Evolutionary conservation across 2,329 filamentous ascomycete species (phyloP).

Genomic region (Sphaerostilbella broomeana): DNA sequence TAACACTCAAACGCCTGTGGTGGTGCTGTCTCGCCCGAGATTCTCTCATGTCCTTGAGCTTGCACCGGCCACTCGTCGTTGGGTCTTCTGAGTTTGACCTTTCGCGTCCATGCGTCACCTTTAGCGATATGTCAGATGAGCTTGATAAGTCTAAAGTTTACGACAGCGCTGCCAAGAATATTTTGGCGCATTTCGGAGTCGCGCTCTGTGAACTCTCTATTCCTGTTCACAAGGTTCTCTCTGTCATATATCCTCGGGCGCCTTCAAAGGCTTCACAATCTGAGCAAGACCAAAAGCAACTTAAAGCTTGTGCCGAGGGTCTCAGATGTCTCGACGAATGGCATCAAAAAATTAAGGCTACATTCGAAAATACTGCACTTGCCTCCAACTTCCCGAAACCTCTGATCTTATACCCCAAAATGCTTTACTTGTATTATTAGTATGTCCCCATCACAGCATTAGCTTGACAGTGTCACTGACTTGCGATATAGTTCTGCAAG

Average conservation of each 20-base stretch:
- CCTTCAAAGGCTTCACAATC: not conserved
- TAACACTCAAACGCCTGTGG: conserved; percentile 9
- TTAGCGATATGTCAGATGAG: conserved; percentile 6
- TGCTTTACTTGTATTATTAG: conserved; percentile 10
- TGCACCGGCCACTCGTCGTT: conserved; percentile 5
- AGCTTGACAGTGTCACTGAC: not conserved
- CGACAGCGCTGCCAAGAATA: conserved; percentile 6
- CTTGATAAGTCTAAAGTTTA: conserved; percentile 5
- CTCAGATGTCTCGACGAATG: conserved; percentile 2
- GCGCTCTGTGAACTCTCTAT: conserved; percentile 7
- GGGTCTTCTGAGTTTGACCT: conserved; percentile 8
- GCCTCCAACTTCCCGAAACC: conserved; percentile 6
- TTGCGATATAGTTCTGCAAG: not conserved
- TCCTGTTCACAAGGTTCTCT: conserved; percentile 3
- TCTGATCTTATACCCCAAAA: conserved; percentile 5
- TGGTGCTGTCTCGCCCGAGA: conserved; percentile 9
- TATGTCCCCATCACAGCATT: no score
- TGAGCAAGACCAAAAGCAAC: not conserved
- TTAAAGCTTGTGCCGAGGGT: conserved; percentile 2
- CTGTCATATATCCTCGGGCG: conserved; percentile 2
- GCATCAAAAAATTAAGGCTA: conserved; percentile 5
- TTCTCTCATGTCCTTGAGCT: conserved; percentile 6
- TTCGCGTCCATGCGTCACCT: not conserved
- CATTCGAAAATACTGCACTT: conserved; percentile 3
- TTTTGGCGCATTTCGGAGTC: conserved; percentile 4